These are phyloP conservation scores for Leptodermis oblonga DNA, from an alignment of 257 asterid species.

Conservation along the genomic window DNA sequence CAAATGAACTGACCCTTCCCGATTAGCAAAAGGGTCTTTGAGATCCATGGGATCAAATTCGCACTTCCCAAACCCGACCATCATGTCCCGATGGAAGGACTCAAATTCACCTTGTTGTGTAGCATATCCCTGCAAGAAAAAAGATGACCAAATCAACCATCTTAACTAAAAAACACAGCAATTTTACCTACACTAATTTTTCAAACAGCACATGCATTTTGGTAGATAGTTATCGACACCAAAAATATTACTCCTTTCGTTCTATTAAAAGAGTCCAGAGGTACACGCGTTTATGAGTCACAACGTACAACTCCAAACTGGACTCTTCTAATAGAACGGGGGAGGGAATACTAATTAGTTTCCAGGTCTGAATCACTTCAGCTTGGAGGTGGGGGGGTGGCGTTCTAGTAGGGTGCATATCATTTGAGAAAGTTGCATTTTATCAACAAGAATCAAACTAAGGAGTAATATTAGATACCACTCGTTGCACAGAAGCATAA, in stretches of 20 bases:
- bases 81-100: conserved; percentile 63
- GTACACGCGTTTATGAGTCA: no score
- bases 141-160: conserved; percentile 2
- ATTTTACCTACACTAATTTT: not conserved
- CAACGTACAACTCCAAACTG: no score
- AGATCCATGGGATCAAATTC: conserved; percentile 71
- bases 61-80: conserved; percentile 57
- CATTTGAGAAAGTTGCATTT: not conserved
- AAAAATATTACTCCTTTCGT: no score
- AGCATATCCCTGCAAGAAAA: conserved; percentile 38
- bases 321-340: not conserved
- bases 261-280: no score
- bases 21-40: conserved; percentile 37
- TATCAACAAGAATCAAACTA: not conserved
- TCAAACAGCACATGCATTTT: not conserved
- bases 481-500: not conserved
- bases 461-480: not conserved
- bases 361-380: not conserved
- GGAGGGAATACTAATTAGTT: not conserved
- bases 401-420: no score
- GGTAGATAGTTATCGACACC: not conserved
- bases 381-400: not conserved
- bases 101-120: conserved; percentile 61
- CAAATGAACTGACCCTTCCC: conserved; percentile 55
- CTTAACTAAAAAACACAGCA: not conserved